A percentile compares a stretch with the other conserved stretches of the same genome.
phyloP scores from a whole-genome alignment of 257 asterid genomes.

The Salvia splendens region DNA sequence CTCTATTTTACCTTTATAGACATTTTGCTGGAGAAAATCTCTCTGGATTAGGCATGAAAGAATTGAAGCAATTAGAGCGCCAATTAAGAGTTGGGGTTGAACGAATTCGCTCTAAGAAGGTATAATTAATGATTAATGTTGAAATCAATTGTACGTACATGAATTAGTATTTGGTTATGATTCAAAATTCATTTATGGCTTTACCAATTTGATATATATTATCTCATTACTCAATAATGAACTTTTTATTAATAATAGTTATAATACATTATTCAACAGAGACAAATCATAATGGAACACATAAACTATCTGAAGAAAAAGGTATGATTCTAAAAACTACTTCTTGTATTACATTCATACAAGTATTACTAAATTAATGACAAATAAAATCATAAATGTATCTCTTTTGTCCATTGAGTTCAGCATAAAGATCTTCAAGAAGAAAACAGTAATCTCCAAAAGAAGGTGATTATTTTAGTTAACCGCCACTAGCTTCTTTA shows the following conservation, averaged over 20 bases:
- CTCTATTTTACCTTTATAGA: constrained; percentile 32
- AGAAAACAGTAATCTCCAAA: constrained; percentile 56
- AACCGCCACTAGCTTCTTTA: background rate
- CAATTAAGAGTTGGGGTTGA: constrained; percentile 58
- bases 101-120: constrained; percentile 63
- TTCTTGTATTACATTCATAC: background rate
- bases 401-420: constrained; percentile 9
- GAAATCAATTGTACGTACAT: too few species aligned
- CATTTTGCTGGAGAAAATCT: constrained; percentile 61
- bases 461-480: constrained; percentile 41
- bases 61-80: constrained; percentile 59
- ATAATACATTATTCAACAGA: constrained; percentile 30
- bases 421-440: constrained; percentile 62
- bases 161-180: too few species aligned
- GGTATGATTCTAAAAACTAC: constrained; percentile 30
- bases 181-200: too few species aligned
- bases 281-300: constrained; percentile 47
- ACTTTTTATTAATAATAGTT: background rate
- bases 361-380: background rate
- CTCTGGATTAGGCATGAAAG: constrained; percentile 55
- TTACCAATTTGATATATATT: too few species aligned
- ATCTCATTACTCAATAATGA: too few species aligned
- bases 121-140: constrained; percentile 13
- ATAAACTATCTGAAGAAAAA: constrained; percentile 48
- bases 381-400: background rate